Conservation (phyloP, 345 rosid species). For the Eucalyptus coolabah region DNA sequence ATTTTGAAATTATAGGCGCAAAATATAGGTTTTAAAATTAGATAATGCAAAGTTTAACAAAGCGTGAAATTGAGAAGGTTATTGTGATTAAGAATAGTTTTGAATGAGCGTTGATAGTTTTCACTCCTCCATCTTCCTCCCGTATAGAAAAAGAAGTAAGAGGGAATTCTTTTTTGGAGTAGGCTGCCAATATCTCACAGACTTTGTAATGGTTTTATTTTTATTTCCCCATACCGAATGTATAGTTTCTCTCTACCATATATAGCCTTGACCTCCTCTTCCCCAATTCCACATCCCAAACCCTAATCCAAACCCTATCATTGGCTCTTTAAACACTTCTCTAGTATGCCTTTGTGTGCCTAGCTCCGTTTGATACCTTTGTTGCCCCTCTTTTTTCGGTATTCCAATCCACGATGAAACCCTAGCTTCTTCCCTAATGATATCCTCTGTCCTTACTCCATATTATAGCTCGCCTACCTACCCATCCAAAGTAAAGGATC, state of each 20-base stretch:
- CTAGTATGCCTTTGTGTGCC: neutral
- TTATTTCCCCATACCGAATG: neutral
- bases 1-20: neutral
- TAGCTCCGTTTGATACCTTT: neutral
- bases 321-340: neutral
- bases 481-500: neutral
- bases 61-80: neutral
- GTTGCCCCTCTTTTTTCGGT: neutral
- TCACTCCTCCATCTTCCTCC: neutral
- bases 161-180: neutral
- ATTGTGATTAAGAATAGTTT: neutral
- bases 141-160: neutral
- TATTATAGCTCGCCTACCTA: neutral
- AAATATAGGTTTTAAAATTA: neutral
- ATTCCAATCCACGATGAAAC: neutral
- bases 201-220: neutral
- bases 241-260: neutral
- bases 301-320: neutral
- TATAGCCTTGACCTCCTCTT: neutral
- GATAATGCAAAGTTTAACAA: neutral
- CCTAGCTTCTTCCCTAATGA: neutral
- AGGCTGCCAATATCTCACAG: neutral
- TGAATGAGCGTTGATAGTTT: neutral
- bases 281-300: neutral
- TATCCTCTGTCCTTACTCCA: neutral